These are phyloP conservation scores for Hypocreales sp. DNA, from an alignment of 2,329 filamentous ascomycete species.

Conservation along the genomic window DNA sequence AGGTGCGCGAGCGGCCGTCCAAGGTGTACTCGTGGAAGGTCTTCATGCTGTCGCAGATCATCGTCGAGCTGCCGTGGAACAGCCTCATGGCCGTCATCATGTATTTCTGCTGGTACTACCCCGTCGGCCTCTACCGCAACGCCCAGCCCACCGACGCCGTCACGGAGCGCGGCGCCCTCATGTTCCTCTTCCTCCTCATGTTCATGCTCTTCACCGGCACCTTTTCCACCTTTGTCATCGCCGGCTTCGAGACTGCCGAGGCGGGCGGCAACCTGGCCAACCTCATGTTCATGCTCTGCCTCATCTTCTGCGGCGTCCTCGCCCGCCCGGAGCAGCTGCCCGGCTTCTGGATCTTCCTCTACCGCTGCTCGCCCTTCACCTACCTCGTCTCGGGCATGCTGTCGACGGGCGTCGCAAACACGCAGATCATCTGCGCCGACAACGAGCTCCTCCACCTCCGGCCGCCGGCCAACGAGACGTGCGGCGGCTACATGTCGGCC, in stretches of 20 bases:
- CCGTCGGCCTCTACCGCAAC: constrained; percentile 61
- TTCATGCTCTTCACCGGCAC: constrained; percentile 74
- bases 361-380: constrained; percentile 66
- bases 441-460: constrained; percentile 58
- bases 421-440: constrained; percentile 45
- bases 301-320: constrained; percentile 67
- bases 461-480: constrained; percentile 42
- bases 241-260: constrained; percentile 60
- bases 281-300: constrained; percentile 53
- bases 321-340: constrained; percentile 47
- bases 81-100: constrained; percentile 60
- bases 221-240: constrained; percentile 65
- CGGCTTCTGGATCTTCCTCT: constrained; percentile 69
- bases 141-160: constrained; percentile 45
- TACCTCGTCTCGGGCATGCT: constrained; percentile 66
- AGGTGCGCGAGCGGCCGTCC: constrained; percentile 69
- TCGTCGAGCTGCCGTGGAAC: constrained; percentile 80
- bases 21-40: constrained; percentile 78
- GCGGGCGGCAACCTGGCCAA: constrained; percentile 64
- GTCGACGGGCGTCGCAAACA: constrained; percentile 52
- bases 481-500: constrained; percentile 37
- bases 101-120: constrained; percentile 76
- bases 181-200: constrained; percentile 60
- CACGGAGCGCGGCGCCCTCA: constrained; percentile 55
- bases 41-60: constrained; percentile 70